A percentile compares a stretch with the other conserved stretches of the same genome.
Evolutionary conservation across 2,329 filamentous ascomycete genomes (phyloP).

Genomic region (Exophiala aquamarina): DNA sequence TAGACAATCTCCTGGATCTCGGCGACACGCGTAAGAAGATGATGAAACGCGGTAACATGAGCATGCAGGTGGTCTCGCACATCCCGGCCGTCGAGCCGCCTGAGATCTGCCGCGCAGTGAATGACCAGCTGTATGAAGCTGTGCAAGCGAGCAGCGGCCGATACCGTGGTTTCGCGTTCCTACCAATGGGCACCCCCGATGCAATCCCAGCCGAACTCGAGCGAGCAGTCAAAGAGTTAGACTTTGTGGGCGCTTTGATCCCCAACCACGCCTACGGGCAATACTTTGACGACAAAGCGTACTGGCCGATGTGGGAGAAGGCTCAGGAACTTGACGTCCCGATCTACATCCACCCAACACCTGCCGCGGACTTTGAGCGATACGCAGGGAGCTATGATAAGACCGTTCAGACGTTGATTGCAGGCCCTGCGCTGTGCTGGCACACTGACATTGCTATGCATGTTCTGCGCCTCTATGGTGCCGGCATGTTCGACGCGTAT

Average conservation of each 20-base stretch:
- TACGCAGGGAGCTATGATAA: constrained; percentile 34
- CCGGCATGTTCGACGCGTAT: constrained; percentile 56
- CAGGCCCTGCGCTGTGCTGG: constrained; percentile 34
- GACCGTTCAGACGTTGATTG: constrained; percentile 7
- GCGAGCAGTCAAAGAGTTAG: constrained; percentile 40
- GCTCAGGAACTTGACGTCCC: constrained; percentile 49
- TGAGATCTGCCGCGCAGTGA: constrained; percentile 13
- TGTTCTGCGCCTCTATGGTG: constrained; percentile 46
- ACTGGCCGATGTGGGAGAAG: constrained; percentile 42
- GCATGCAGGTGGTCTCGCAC: constrained; percentile 20
- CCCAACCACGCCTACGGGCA: constrained; percentile 36
- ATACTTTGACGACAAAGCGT: constrained; percentile 47
- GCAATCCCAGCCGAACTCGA: constrained; percentile 36
- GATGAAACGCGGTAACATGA: constrained; percentile 26
- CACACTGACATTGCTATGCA: constrained; percentile 38
- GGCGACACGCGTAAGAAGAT: constrained; percentile 8
- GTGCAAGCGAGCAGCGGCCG: constrained; percentile 31
- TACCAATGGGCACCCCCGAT: constrained; percentile 41
- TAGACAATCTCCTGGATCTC: constrained; percentile 9
- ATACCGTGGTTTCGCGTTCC: constrained; percentile 43
- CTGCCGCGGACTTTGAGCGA: constrained; percentile 37
- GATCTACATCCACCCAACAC: constrained; percentile 50
- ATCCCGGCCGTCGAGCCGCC: constrained; percentile 9
- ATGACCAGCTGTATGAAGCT: constrained; percentile 7
- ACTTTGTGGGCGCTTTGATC: constrained; percentile 50